Evolutionary conservation across 2,329 filamentous ascomycete genomes (phyloP), one percentile per base, ranked within the genome.

Genomic region (Stagonosporopsis rhizophila): DNA sequence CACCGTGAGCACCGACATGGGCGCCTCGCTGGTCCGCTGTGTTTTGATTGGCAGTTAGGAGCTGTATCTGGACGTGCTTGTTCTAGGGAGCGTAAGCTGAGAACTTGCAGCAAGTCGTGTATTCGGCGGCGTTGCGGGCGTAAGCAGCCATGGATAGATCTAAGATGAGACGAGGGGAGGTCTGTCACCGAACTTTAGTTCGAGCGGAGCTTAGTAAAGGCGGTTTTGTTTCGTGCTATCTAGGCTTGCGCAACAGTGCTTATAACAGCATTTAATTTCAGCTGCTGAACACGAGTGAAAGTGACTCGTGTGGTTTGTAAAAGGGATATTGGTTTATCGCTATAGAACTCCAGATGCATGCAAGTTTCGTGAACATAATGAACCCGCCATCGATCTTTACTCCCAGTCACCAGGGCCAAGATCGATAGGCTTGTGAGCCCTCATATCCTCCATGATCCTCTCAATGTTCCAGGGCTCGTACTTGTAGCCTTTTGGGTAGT

Each of bases 391-490:
- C 2, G 32, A 32, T 12, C 28, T 34, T 56, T 61, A 74, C 35
- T 74, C 71, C 75, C 75, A 77, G 48, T 77, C 68, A 15, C 75
- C 75, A 7, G 62, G 45, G 1, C 74, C 75, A 30, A 76, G 52
- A 15, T 75, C 73, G 47, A 75, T 65, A 2, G 64, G 49, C 58
- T 65, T 72, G 6, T 75, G 76, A 14, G 61, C 67, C 53, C 71
- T 61, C 71, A 75, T 77, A 42, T 76, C 73, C 20, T 74, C 70
- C 68, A 77, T 76, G 12, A 80, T 70, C 57, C 78, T 68, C 56
- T 79, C 72, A 19, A 79, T 77, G 37, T 70, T 77, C 78, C 77
- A 80, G 1, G 75, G 67, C 61, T 74, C 66, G 37, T 76, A 79
- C 38, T 62, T 70, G 58, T 79, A 78, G 1, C 77, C 78, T 9